Evolutionary conservation across 1,284 basidiomycete genomes (phyloP).

Genomic region (Calocybe gambosa): DNA sequence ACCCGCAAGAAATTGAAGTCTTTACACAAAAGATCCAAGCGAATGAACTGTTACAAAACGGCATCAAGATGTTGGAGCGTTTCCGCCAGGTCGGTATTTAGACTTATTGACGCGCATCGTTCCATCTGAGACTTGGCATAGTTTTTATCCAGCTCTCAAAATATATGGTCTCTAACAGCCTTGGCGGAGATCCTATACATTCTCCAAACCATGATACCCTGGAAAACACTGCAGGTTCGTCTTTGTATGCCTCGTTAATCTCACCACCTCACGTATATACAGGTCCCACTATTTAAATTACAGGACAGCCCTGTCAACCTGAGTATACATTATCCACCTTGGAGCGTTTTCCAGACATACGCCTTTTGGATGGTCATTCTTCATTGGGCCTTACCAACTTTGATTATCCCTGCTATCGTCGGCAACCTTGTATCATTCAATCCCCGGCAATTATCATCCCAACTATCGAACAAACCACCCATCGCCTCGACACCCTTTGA

Average conservation of each 20-base stretch:
- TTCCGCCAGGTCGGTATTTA: conserved; percentile 34
- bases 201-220: conserved; percentile 39
- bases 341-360: conserved; percentile 33
- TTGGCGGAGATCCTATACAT: conserved; percentile 42
- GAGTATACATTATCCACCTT: conserved; percentile 39
- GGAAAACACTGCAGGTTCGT: conserved; percentile 35
- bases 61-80: conserved; percentile 32
- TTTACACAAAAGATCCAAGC: conserved; percentile 30
- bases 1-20: conserved; percentile 23
- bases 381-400: conserved; percentile 53
- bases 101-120: conserved; percentile 4
- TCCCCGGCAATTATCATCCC: conserved; percentile 22
- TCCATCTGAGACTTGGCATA: conserved; percentile 18
- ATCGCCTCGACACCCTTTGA: conserved; percentile 36
- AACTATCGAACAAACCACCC: conserved; percentile 11
- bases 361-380: conserved; percentile 45
- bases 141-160: conserved; percentile 51
- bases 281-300: conserved; percentile 22
- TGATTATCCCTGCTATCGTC: conserved; percentile 47
- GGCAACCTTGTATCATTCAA: conserved; percentile 57
- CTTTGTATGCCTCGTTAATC: background rate
- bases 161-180: conserved; percentile 44
- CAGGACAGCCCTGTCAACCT: conserved; percentile 20
- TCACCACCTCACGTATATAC: too few species aligned
- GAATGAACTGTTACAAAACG: conserved; percentile 29